Evolutionary conservation across 371 early-diverging fungal species (phyloP), one percentile per base, ranked within the genome.

Genomic region (Mortierella sp.): DNA sequence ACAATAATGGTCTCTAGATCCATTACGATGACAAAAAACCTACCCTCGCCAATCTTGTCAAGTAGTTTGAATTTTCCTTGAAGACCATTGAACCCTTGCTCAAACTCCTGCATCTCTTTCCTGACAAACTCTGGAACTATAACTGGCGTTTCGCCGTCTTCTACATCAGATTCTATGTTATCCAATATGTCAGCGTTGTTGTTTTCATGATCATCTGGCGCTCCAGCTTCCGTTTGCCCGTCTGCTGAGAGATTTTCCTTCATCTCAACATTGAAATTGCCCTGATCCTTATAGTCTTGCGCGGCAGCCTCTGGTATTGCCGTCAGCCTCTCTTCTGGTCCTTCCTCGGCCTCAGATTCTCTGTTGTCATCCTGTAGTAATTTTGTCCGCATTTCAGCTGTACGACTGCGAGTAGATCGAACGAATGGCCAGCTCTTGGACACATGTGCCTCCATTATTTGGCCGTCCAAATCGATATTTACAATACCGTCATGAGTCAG

Each of bases 1-100:
- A 12, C 2, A 26, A 45, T 23, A 22, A 47, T 28, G 23, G 37
- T 8, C 45, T 23, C 23, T 6, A 12, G 1, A 37, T 42, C 7
- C 22, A 17, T 32, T 15, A 3, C 51, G 37, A n/a, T 37, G 19
- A 43, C 28, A 9, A 35, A 32, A 32, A 13, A 6, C 53, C 0
- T 57, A 89, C 92, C 95, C 83, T 94, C 93, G 22, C 95, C 95
- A 69, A 93, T 91, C 79, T 91, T 93, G 49, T 88, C 89, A 10
- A 93, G 65, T 17, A 95, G 82, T 28, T 87, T 81, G 70, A 92
- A 96, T 54, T 89, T 85, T 6, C 86, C 83, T 9, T 84, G 74
- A 1, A 93, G 68, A 1, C 85, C 77, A 8, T 89, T 88, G 26
- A 92, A 91, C 13, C 85, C 84, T 47, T 65, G 60, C 56, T 83